phyloP scores from a whole-genome alignment of 1,139 yeast genomes.

The Hansenula lynferdii region DNA sequence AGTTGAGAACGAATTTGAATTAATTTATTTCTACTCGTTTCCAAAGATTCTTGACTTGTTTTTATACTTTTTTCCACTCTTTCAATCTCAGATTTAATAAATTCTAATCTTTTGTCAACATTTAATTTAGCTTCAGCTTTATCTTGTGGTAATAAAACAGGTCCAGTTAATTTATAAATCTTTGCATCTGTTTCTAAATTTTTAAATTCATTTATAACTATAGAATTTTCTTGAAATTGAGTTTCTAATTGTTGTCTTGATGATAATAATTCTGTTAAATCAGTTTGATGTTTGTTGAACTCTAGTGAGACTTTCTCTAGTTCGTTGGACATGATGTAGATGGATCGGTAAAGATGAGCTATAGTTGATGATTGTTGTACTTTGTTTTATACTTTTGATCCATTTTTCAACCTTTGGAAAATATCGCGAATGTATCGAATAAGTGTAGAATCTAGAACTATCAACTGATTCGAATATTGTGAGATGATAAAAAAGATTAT shows the following conservation, averaged over 20 bases:
- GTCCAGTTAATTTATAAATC: slow-evolving; percentile 87
- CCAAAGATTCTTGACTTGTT: slow-evolving; percentile 46
- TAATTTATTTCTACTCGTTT: slow-evolving; percentile 43
- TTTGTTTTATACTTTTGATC: too few relatives aligned
- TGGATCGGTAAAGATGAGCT: too few relatives aligned
- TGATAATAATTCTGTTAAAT: slow-evolving; percentile 43
- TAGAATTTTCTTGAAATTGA: slow-evolving; percentile 84
- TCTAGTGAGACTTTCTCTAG: slow-evolving; percentile 24
- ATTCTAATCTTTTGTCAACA: slow-evolving; percentile 84
- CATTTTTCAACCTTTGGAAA: too few relatives aligned
- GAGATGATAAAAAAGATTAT: too few relatives aligned
- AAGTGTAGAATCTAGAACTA: too few relatives aligned
- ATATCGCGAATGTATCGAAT: too few relatives aligned
- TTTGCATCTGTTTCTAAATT: slow-evolving; percentile 57
- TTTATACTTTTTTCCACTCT: slow-evolving; percentile 59
- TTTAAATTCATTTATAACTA: slow-evolving; percentile 80
- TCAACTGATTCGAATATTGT: too few relatives aligned
- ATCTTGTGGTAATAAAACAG: slow-evolving; percentile 87
- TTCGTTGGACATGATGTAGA: not conserved
- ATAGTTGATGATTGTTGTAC: too few relatives aligned
- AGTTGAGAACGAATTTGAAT: slow-evolving; percentile 36
- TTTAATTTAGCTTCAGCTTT: slow-evolving; percentile 73
- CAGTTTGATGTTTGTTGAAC: slow-evolving; percentile 32
- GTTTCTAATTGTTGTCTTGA: slow-evolving; percentile 72
- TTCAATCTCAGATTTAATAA: slow-evolving; percentile 70